Evolutionary conservation across 495 filamentous ascomycete species (phyloP).

Genomic region (Patellaria atrata): DNA sequence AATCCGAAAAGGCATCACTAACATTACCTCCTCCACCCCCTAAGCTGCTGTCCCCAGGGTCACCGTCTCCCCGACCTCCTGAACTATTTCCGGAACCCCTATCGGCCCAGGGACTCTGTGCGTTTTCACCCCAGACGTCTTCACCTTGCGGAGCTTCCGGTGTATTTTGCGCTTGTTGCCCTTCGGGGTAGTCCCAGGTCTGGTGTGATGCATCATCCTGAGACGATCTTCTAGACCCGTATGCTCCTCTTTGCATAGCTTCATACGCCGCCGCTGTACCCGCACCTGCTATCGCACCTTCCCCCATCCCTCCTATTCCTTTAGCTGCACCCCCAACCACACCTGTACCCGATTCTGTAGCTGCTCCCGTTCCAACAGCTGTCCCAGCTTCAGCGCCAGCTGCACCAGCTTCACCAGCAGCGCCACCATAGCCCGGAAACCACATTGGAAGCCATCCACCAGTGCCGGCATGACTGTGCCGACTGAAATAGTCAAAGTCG

Average conservation of each 20-base stretch:
- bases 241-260: slow-evolving; percentile 41
- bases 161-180: too few species aligned
- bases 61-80: too few species aligned
- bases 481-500: slow-evolving; percentile 63
- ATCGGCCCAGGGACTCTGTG: too few species aligned
- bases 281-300: slow-evolving; percentile 34
- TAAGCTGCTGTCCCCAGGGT: too few species aligned
- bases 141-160: too few species aligned
- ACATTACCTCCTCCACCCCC: too few species aligned
- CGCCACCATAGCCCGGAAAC: slow-evolving; percentile 39
- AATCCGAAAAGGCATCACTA: too few species aligned
- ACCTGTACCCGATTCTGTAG: slow-evolving; percentile 25
- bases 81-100: too few species aligned
- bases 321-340: slow-evolving; percentile 31
- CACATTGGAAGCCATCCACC: slow-evolving; percentile 45
- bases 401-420: slow-evolving; percentile 24
- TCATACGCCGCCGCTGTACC: slow-evolving; percentile 50
- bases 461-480: slow-evolving; percentile 35
- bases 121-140: too few species aligned
- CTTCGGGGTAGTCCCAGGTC: too few species aligned
- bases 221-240: slow-evolving; percentile 1
- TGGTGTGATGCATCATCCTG: too few species aligned
- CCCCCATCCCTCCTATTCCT: slow-evolving; percentile 29
- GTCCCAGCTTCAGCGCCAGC: slow-evolving; percentile 31
- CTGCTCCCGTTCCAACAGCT: slow-evolving; percentile 28